Evolutionary conservation across 805 yeast genomes (phyloP).

Genomic region (Yamadazyma paraphyllophila): DNA sequence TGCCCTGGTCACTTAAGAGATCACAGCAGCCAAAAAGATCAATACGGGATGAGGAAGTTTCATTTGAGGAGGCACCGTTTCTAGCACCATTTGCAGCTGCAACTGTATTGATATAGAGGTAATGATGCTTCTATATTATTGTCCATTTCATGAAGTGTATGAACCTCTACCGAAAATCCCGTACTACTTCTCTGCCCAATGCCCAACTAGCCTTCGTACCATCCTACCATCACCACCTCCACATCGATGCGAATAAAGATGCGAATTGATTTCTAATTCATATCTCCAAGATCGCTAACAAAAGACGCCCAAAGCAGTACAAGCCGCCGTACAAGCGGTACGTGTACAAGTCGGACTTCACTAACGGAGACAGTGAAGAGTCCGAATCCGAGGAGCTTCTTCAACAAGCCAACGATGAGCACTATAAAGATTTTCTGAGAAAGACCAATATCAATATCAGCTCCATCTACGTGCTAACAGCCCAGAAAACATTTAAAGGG

Average conservation of each 20-base stretch:
- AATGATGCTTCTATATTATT: too few relatives aligned
- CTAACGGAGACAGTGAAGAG: conserved; percentile 25
- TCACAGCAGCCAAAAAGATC: too few relatives aligned
- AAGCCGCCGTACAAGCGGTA: conserved; percentile 79
- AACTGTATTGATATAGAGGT: too few relatives aligned
- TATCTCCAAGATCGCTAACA: conserved; percentile 66
- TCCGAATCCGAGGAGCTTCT: conserved; percentile 3
- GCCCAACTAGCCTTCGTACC: too few relatives aligned
- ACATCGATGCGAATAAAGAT: neutral
- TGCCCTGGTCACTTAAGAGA: too few relatives aligned
- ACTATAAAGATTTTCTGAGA: conserved; percentile 24
- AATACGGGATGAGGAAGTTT: conserved; percentile 14
- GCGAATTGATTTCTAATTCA: conserved; percentile 1
- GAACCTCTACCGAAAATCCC: too few relatives aligned
- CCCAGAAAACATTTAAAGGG: conserved; percentile 19
- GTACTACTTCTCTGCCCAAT: too few relatives aligned
- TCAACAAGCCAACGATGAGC: conserved; percentile 14
- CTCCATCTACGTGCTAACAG: conserved; percentile 34
- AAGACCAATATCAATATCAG: conserved; percentile 25
- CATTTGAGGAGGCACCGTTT: conserved; percentile 6
- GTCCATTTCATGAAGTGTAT: too few relatives aligned
- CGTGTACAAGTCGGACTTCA: conserved; percentile 48
- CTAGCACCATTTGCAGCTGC: too few relatives aligned
- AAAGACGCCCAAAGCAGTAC: conserved; percentile 78
- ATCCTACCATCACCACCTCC: too few relatives aligned